These are phyloP conservation scores for Acrocalymma vagum DNA, from an alignment of 2,329 filamentous ascomycete genomes.

Conservation along the genomic window DNA sequence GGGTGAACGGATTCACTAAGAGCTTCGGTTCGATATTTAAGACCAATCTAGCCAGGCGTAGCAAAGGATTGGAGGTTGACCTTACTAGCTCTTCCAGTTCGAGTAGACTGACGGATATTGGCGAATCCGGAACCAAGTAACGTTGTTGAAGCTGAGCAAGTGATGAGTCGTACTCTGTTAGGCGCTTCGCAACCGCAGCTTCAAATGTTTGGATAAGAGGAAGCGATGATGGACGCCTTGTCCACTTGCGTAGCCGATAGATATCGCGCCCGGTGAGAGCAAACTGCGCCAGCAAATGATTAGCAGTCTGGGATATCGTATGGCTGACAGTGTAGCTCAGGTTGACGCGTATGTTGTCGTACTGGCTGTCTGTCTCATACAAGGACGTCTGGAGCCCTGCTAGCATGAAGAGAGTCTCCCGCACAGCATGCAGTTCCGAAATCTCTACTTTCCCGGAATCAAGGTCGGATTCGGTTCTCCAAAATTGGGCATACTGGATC, in stretches of 20 bases:
- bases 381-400: constrained; percentile 78
- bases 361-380: constrained; percentile 58
- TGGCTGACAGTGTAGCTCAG: constrained; percentile 51
- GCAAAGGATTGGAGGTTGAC: constrained; percentile 63
- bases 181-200: constrained; percentile 65
- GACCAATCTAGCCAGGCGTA: constrained; percentile 69
- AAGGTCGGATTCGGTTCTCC: constrained; percentile 40
- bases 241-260: constrained; percentile 60
- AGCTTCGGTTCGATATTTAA: constrained; percentile 59
- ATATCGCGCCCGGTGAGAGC: constrained; percentile 59
- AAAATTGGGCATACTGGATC: constrained; percentile 58
- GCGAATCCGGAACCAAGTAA: constrained; percentile 63
- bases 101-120: constrained; percentile 72
- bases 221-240: constrained; percentile 39
- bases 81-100: constrained; percentile 67
- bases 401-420: constrained; percentile 87
- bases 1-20: constrained; percentile 67
- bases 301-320: constrained; percentile 39
- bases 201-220: constrained; percentile 73
- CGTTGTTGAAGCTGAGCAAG: constrained; percentile 68
- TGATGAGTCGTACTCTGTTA: constrained; percentile 66
- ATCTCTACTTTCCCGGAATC: constrained; percentile 49
- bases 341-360: constrained; percentile 41
- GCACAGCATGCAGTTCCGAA: constrained; percentile 75
- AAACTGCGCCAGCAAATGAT: constrained; percentile 54